Evolutionary conservation across 2,329 filamentous ascomycete species (phyloP).

Genomic region (Ascocoryne sarcoides): DNA sequence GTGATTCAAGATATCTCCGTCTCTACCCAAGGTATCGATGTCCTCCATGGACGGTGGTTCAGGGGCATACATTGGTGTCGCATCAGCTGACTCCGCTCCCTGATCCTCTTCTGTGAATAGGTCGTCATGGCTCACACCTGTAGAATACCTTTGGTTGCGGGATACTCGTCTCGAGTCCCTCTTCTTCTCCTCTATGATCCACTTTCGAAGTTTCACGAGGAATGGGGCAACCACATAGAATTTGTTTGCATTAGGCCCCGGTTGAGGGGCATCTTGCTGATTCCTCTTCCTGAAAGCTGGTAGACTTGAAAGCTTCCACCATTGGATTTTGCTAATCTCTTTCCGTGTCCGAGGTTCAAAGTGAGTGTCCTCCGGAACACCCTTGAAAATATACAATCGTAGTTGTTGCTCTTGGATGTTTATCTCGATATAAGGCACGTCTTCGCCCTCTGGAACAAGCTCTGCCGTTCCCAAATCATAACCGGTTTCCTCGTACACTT

Average conservation of each 20-base stretch:
- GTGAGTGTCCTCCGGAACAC: slow-evolving; percentile 74
- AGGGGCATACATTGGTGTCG: slow-evolving; percentile 2
- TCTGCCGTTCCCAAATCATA: slow-evolving; percentile 71
- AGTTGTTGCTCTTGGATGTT: slow-evolving; percentile 90
- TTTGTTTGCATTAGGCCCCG: slow-evolving; percentile 59
- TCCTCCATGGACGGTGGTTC: slow-evolving; percentile 11
- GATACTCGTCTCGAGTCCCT: slow-evolving; percentile 46
- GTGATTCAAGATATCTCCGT: slow-evolving; percentile 41
- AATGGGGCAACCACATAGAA: slow-evolving; percentile 99
- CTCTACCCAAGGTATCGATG: slow-evolving; percentile 39
- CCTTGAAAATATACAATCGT: slow-evolving; percentile 82
- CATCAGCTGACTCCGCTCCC: slow-evolving; percentile 21
- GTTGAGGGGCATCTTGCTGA: slow-evolving; percentile 49
- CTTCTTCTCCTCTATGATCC: slow-evolving; percentile 79
- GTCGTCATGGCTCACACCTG: slow-evolving; percentile 44
- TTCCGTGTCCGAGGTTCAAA: slow-evolving; percentile 91
- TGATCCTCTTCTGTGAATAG: slow-evolving; percentile 53
- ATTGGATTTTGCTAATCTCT: slow-evolving; percentile 94
- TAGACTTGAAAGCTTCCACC: slow-evolving; percentile 85
- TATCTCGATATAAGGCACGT: slow-evolving; percentile 77
- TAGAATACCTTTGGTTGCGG: slow-evolving; percentile 34
- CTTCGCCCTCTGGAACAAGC: slow-evolving; percentile 61
- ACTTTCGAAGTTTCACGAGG: slow-evolving; percentile 74
- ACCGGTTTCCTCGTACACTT: slow-evolving; percentile 95
- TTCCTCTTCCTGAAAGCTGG: slow-evolving; percentile 63